These are phyloP conservation scores for Furcasterigmium sp. DNA, from an alignment of 2,329 filamentous ascomycete genomes.

Conservation along the genomic window DNA sequence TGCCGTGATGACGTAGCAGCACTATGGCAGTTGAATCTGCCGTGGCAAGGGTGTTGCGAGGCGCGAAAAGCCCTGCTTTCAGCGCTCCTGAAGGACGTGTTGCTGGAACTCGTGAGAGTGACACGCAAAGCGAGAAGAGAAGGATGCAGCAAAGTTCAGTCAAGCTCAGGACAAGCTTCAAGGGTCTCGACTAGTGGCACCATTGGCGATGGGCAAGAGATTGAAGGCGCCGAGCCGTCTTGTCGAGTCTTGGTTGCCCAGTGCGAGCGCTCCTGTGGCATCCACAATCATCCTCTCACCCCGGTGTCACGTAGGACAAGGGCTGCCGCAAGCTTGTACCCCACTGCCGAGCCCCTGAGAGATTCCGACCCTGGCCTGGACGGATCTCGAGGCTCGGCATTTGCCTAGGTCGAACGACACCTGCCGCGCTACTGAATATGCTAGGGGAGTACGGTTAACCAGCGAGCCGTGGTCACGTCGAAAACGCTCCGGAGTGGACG, in stretches of 20 bases:
- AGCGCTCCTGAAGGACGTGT: background rate
- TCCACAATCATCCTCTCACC: background rate
- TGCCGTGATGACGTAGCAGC: background rate
- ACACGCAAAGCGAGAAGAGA: too few species aligned
- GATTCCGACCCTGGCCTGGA: constrained; percentile 8
- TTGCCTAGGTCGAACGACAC: background rate
- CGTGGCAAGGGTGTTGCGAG: background rate
- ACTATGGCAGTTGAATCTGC: too few species aligned
- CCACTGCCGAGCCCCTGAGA: constrained; percentile 6
- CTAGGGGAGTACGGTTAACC: background rate
- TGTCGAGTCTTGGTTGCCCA: constrained; percentile 1
- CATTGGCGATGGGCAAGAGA: constrained; percentile 5
- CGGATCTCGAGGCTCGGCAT: constrained; percentile 2
- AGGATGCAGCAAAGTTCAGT: background rate
- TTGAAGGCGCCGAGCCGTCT: constrained; percentile 9
- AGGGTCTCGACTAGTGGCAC: constrained; percentile 1
- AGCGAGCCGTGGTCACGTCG: background rate
- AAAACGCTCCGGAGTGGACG: background rate
- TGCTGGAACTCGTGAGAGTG: too few species aligned
- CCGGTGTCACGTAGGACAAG: background rate
- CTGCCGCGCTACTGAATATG: background rate
- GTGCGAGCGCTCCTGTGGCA: constrained; percentile 1
- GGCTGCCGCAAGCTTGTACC: constrained; percentile 9
- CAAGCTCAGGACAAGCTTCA: constrained; percentile 11
- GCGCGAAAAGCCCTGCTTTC: background rate